Conservation (phyloP, 352 stramenopile species). For the Phytophthora chlamydospora region DNA sequence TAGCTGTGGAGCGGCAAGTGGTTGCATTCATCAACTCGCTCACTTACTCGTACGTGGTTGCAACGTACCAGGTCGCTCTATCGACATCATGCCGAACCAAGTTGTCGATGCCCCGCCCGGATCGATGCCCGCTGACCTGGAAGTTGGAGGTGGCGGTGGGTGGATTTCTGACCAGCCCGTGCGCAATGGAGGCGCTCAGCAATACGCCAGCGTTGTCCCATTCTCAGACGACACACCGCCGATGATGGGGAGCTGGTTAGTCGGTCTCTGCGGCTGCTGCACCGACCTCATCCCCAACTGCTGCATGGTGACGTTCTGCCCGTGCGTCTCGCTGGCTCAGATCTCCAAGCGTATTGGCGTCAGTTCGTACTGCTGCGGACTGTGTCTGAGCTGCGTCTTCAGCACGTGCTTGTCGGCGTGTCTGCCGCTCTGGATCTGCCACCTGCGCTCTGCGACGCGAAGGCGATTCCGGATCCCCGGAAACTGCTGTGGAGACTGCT, state of each 20-base stretch:
- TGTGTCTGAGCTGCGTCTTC: slow-evolving; percentile 24
- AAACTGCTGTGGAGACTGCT: slow-evolving; percentile 38
- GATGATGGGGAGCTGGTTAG: slow-evolving; percentile 32
- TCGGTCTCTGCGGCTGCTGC: slow-evolving; percentile 34
- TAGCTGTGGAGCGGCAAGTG: background rate
- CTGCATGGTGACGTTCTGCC: slow-evolving; percentile 44
- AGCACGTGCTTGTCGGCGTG: slow-evolving; percentile 18
- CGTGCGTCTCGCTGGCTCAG: slow-evolving; percentile 45
- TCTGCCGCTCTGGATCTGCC: slow-evolving; percentile 36
- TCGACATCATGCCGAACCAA: slow-evolving; percentile 23
- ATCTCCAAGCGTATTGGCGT: slow-evolving; percentile 38
- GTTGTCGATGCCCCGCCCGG: slow-evolving; percentile 21
- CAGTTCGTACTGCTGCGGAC: slow-evolving; percentile 26
- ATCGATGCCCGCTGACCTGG: slow-evolving; percentile 22
- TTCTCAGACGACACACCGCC: slow-evolving; percentile 26
- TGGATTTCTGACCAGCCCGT: slow-evolving; percentile 19
- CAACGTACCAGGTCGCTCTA: background rate
- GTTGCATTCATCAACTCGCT: slow-evolving; percentile 22
- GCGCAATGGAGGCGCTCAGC: slow-evolving; percentile 15
- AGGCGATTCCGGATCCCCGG: slow-evolving; percentile 52
- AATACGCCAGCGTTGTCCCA: slow-evolving; percentile 29
- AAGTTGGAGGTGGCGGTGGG: slow-evolving; percentile 7
- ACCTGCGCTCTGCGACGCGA: slow-evolving; percentile 45
- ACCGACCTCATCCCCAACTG: slow-evolving; percentile 45
- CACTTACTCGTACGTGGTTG: background rate